Conservation (phyloP, 148 eudicot genomes). For the Rheum nobile region DNA sequence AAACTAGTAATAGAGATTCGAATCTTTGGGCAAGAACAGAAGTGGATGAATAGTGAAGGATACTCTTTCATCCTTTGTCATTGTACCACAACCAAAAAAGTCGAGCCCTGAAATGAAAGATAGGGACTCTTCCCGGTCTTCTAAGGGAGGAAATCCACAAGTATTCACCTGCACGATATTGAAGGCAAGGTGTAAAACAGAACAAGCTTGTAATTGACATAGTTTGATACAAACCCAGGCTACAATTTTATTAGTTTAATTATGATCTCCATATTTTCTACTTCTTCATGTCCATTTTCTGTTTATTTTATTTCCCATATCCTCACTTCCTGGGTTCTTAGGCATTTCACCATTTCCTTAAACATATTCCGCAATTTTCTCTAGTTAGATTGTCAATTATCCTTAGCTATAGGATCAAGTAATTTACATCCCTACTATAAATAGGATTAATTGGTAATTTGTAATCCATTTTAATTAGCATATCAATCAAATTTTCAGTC, state of each 20-base stretch:
- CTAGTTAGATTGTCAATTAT: neutral
- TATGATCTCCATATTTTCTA: neutral
- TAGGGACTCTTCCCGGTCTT: conserved; percentile 68
- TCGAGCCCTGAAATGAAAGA: conserved; percentile 63
- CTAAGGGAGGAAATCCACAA: conserved; percentile 97
- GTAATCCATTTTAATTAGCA: neutral
- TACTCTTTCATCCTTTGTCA: conserved; percentile 78
- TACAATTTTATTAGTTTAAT: neutral
- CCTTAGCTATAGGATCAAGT: neutral
- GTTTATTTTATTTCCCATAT: neutral
- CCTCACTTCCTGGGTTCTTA: neutral
- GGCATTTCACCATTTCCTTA: neutral
- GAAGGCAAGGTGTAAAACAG: neutral
- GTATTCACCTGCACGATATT: conserved; percentile 51
- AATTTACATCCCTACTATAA: neutral
- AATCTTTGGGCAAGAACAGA: conserved; percentile 6
- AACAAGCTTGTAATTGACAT: neutral
- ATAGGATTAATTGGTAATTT: neutral
- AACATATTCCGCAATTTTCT: neutral
- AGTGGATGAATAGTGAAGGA: conserved; percentile 12
- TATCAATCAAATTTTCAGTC: too few relatives aligned
- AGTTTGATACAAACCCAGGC: neutral
- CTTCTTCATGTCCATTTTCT: neutral
- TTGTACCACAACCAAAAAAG: conserved; percentile 73
- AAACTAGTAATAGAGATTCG: neutral